Evolutionary conservation across 2,329 filamentous ascomycete species (phyloP).

Genomic region (Microsporum audouinii): DNA sequence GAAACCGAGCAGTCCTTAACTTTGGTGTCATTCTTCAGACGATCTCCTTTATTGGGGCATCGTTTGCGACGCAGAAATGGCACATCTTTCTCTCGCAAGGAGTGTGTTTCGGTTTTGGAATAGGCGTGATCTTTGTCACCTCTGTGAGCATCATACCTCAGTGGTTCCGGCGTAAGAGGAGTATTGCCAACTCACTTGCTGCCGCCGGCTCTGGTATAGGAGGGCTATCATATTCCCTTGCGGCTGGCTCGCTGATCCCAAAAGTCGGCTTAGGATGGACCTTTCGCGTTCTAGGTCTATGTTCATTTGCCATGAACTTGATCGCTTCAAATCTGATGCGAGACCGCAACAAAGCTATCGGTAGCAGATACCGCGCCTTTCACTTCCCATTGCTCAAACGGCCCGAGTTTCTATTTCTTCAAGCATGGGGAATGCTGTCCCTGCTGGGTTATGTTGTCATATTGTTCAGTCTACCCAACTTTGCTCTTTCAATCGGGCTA

Average conservation of each 20-base stretch:
- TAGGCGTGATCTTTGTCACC: constrained; percentile 52
- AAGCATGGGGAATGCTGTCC: constrained; percentile 48
- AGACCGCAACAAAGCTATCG: constrained; percentile 48
- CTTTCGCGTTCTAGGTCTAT: constrained; percentile 49
- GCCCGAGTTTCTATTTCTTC: constrained; percentile 46
- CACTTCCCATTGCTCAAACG: constrained; percentile 43
- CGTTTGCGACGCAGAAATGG: constrained; percentile 47
- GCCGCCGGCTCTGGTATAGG: constrained; percentile 50
- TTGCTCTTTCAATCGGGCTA: constrained; percentile 49
- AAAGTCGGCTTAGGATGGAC: constrained; percentile 48
- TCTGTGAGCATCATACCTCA: constrained; percentile 47
- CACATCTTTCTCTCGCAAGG: constrained; percentile 51
- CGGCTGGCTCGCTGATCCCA: constrained; percentile 47
- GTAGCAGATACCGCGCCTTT: constrained; percentile 42
- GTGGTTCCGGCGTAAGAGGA: constrained; percentile 49
- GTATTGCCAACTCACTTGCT: constrained; percentile 49
- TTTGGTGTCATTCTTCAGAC: constrained; percentile 47
- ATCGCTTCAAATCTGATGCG: constrained; percentile 43
- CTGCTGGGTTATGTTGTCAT: constrained; percentile 56
- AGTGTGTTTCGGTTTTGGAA: constrained; percentile 50
- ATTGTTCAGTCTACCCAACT: constrained; percentile 53
- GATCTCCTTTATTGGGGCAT: constrained; percentile 44
- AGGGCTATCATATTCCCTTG: constrained; percentile 48
- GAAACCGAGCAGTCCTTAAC: constrained; percentile 44
- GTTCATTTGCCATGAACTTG: constrained; percentile 43